phyloP scores from a whole-genome alignment of 2,329 filamentous ascomycete species.

The Aspergillus ibericus region DNA sequence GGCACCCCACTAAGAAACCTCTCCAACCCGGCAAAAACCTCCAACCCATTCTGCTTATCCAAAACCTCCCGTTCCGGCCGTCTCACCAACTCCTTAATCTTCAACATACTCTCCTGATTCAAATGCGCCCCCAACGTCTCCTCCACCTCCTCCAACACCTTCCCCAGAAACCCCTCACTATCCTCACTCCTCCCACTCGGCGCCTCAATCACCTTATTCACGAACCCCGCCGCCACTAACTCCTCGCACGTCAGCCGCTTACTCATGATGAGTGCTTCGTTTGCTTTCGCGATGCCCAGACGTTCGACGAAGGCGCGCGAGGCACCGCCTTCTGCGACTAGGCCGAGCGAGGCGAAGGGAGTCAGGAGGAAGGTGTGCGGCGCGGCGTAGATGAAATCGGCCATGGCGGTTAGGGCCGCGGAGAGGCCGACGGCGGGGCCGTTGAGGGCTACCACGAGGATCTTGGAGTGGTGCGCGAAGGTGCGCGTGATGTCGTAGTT shows the following conservation, averaged over 20 bases:
- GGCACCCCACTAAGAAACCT: conserved; percentile 78
- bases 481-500: conserved; percentile 88
- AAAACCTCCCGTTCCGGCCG: conserved; percentile 69
- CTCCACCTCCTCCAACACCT: conserved; percentile 77
- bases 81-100: conserved; percentile 82
- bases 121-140: conserved; percentile 78
- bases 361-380: conserved; percentile 84
- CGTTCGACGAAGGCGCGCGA: conserved; percentile 75
- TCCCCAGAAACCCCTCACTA: conserved; percentile 65
- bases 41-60: conserved; percentile 74
- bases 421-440: conserved; percentile 87
- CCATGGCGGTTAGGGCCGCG: conserved; percentile 77
- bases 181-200: conserved; percentile 59
- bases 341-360: conserved; percentile 84
- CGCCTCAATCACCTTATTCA: conserved; percentile 74
- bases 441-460: conserved; percentile 87
- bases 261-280: conserved; percentile 91
- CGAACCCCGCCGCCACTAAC: conserved; percentile 73
- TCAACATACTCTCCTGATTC: conserved; percentile 72
- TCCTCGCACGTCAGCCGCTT: conserved; percentile 72
- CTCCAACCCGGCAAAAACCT: conserved; percentile 83
- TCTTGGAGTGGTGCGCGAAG: conserved; percentile 91
- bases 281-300: conserved; percentile 77
- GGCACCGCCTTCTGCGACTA: conserved; percentile 85
- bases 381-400: conserved; percentile 88